Evolutionary conservation across 768 basidiomycete genomes (phyloP), one percentile per base, ranked within the genome.

Genomic region (Tulasnella sp.): DNA sequence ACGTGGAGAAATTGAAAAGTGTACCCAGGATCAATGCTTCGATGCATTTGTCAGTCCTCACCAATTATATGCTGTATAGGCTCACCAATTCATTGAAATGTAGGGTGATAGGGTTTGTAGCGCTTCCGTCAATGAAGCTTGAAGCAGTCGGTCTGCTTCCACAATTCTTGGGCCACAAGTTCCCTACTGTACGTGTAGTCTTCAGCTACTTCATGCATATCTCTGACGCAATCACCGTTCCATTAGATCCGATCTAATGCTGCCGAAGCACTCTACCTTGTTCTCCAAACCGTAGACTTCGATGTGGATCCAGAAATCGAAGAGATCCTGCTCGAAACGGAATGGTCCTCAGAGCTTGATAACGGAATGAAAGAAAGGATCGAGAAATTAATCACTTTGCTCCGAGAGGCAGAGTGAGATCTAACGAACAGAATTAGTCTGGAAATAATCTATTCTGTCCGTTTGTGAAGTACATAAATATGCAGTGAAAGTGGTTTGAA

Each of bases 241-340:
- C n/a, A 8, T 25, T 57, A 93, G 89, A 70, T 91, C 50, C 79
- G 91, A 49, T 72, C 79, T 8, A 77, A 80, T 53, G 79, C 85
- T 1, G 85, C 88, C 2, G 91, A 93, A 63, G 76, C 82, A 56
- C 63, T 95, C 6, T 95, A 90, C 61, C 67, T 87, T 24, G 71
- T 77, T 13, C 64, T 92, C 31, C 84, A 89, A 62, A 76, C 76
- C 58, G 71, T 71, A 40, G 85, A 86, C 57, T 20, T 56, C 5
- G 78, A 72, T 0, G 64, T 70, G 50, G 82, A 84, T 13, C 77
- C 77, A 7, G 75, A 73, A 33, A 70, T 75, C 1, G 84, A 88
- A 60, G 75, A 80, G 12, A 61, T 83, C 10, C 63, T 90, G 34
- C 66, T 57, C 24, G 83, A 90, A 62, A 88, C 87, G 20, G 81